Evolutionary conservation across 352 stramenopile species (phyloP), one percentile per base, ranked within the genome.

Genomic region (Globisporangium lucens): DNA sequence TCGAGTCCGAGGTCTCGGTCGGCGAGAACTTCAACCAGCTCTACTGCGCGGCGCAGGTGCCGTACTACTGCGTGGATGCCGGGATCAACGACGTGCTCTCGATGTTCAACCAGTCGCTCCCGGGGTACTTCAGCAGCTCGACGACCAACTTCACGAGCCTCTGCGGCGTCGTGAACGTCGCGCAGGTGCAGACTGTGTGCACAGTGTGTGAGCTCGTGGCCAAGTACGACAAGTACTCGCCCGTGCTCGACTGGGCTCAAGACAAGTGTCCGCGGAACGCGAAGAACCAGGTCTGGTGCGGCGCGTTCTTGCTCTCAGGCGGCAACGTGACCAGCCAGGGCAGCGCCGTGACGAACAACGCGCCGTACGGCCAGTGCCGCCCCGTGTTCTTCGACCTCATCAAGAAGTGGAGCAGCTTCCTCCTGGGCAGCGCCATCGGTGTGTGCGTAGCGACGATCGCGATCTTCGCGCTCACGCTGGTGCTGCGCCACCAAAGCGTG

Each of bases 41-140:
- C 60, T 94, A 94, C 72, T 95, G 87, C 76, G 82, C 87, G 63
- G 80, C 83, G 7, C 83, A 92, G 73, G 78, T 95, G 56, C 75
- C 83, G 43, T 90, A 93, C 68, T 95, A 94, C 72, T 95, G 87
- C 72, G 52, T 77, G 17, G 72, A 82, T 24, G 74, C 80, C 3
- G 67, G 69, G 3, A 67, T 85, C 5, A 78, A 79, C 41, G 69
- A 76, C 24, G 76, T 88, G 70, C 74, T 89, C 17, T 62, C 66
- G 38, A 79, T 85, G 71, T 90, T 89, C 70, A 85, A 85, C 60
- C 60, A 76, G 24, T 78, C 80, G 56, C 56, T 82, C 24, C 59
- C 75, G 8, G 78, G 78, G 30, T 73, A 77, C 59, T 84, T 86
- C 38, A 62, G 61, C 5, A 71, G 72, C 49, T 63, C 73, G 22